Evolutionary conservation across 2,329 filamentous ascomycete genomes (phyloP).

Genomic region (Alternaria hordeiaustralica): DNA sequence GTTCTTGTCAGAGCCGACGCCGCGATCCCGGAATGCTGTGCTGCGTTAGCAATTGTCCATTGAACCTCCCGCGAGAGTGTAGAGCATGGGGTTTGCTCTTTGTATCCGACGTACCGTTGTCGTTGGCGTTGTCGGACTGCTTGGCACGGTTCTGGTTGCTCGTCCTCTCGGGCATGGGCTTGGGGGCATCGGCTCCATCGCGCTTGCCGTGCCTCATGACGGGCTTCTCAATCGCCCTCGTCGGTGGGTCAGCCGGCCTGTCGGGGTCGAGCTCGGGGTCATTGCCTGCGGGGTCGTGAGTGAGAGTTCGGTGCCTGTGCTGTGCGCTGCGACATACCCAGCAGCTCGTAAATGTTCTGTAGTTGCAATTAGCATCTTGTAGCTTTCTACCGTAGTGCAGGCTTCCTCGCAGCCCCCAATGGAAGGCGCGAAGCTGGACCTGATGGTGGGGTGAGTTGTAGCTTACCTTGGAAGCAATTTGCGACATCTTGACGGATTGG

Average conservation of each 20-base stretch:
- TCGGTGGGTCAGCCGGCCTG: conserved; percentile 76
- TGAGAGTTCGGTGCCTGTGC: conserved; percentile 15
- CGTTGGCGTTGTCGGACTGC: conserved; percentile 72
- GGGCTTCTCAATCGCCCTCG: conserved; percentile 89
- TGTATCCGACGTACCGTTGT: conserved; percentile 74
- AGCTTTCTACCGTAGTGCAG: background rate
- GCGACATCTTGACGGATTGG: conserved; percentile 49
- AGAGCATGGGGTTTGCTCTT: background rate
- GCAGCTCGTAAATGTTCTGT: conserved; percentile 96
- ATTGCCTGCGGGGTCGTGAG: conserved; percentile 62
- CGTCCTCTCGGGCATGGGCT: conserved; percentile 47
- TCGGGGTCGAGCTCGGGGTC: conserved; percentile 75
- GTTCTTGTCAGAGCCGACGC: conserved; percentile 82
- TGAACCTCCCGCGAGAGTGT: background rate
- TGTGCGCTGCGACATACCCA: conserved; percentile 70
- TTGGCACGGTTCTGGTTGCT: conserved; percentile 37
- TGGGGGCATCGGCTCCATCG: conserved; percentile 76
- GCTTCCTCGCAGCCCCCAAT: conserved; percentile 9
- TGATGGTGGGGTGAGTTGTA: conserved; percentile 20
- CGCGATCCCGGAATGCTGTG: conserved; percentile 87
- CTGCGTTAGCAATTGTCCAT: conserved; percentile 25
- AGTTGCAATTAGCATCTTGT: conserved; percentile 46
- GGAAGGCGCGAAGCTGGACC: conserved; percentile 13
- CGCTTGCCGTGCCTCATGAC: conserved; percentile 80
- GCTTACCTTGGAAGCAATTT: conserved; percentile 54